These are phyloP conservation scores for Symmetrospora coprosmae DNA, from an alignment of 768 basidiomycete genomes.

Conservation along the genomic window DNA sequence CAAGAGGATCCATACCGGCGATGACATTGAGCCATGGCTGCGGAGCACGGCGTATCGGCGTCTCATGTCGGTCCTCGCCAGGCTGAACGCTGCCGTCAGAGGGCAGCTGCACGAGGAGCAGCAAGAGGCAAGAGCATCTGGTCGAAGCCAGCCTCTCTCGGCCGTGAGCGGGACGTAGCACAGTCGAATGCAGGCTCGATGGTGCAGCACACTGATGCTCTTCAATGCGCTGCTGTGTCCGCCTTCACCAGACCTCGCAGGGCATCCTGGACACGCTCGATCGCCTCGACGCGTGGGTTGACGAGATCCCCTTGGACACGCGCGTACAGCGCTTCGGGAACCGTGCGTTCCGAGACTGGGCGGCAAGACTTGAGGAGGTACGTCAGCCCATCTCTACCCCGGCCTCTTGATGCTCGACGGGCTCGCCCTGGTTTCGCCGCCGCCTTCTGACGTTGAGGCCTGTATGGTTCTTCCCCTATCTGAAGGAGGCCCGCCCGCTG, in stretches of 20 bases:
- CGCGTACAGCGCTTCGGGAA: slow-evolving; percentile 82
- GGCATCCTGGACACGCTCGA: slow-evolving; percentile 50
- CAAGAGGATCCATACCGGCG: slow-evolving; percentile 50
- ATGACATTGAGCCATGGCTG: slow-evolving; percentile 69
- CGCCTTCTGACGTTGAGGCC: not conserved
- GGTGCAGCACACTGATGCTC: not conserved
- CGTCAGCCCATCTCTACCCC: slow-evolving; percentile 27
- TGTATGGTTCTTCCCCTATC: not conserved
- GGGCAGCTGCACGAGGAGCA: slow-evolving; percentile 58
- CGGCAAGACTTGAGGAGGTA: slow-evolving; percentile 61
- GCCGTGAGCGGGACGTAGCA: not conserved
- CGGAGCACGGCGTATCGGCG: slow-evolving; percentile 52
- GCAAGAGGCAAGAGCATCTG: slow-evolving; percentile 40
- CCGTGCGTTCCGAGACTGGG: slow-evolving; percentile 76
- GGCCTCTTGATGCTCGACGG: not conserved
- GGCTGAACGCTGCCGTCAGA: slow-evolving; percentile 57
- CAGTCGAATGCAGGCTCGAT: not conserved
- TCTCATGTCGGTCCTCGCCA: slow-evolving; percentile 54
- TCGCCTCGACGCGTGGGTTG: slow-evolving; percentile 57
- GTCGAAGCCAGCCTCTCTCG: not conserved
- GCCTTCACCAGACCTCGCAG: slow-evolving; percentile 35
- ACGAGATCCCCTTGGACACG: slow-evolving; percentile 59
- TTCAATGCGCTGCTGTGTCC: not conserved
- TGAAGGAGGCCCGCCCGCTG: slow-evolving; percentile 40
- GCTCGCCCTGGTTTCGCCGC: not conserved